Evolutionary conservation across 2,329 filamentous ascomycete genomes (phyloP).

Genomic region (Clarireedia monteithiana): DNA sequence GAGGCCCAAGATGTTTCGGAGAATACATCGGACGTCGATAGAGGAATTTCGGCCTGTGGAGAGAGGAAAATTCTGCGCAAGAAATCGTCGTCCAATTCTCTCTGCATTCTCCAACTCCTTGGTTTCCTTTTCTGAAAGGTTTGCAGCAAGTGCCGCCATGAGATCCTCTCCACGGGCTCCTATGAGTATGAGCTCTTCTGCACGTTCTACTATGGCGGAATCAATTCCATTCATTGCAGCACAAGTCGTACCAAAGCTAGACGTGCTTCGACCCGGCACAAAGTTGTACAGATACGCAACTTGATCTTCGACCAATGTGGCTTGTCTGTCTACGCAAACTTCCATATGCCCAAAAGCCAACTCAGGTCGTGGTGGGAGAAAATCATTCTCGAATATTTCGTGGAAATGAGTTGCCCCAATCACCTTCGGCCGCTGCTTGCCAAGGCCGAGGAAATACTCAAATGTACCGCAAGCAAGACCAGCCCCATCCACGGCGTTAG

Average conservation of each 20-base stretch:
- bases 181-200: constrained; percentile 63
- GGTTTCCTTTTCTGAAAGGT: constrained; percentile 55
- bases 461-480: constrained; percentile 52
- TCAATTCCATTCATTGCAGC: constrained; percentile 83
- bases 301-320: constrained; percentile 48
- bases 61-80: constrained; percentile 33
- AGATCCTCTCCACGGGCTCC: constrained; percentile 69
- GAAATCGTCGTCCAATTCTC: constrained; percentile 48
- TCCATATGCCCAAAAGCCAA: constrained; percentile 66
- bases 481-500: constrained; percentile 48
- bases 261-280: constrained; percentile 58
- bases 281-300: constrained; percentile 69
- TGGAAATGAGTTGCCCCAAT: constrained; percentile 57
- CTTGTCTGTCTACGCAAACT: constrained; percentile 49
- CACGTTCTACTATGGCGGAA: constrained; percentile 60
- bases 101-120: constrained; percentile 62
- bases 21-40: constrained; percentile 23
- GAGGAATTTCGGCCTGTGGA: constrained; percentile 12
- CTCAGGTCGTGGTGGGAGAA: constrained; percentile 41
- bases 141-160: constrained; percentile 56
- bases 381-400: constrained; percentile 63
- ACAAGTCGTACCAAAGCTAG: constrained; percentile 81
- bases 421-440: constrained; percentile 43
- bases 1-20: constrained; percentile 21
- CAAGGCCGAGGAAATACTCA: constrained; percentile 44